Evolutionary conservation across 2,329 filamentous ascomycete species (phyloP).

Genomic region (Lachnellula suecica): DNA sequence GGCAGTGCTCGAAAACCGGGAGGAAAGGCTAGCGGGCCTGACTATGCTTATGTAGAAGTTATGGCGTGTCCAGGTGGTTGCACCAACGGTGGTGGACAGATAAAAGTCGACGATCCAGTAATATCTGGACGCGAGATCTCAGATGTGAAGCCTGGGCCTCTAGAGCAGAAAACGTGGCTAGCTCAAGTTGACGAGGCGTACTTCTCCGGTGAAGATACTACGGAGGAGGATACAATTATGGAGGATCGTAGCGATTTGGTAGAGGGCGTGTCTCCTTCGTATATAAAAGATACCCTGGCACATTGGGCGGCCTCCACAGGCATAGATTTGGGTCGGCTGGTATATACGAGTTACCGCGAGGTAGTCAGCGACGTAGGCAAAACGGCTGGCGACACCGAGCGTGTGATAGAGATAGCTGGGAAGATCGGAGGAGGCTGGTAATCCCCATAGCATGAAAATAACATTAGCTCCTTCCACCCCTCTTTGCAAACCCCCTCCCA

Average conservation of each 20-base stretch:
- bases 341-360: conserved; percentile 84
- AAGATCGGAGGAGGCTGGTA: conserved; percentile 95
- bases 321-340: conserved; percentile 69
- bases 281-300: conserved; percentile 66
- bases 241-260: conserved; percentile 44
- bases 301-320: conserved; percentile 76
- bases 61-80: conserved; percentile 99
- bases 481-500: conserved; percentile 69
- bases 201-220: conserved; percentile 68
- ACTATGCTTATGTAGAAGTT: conserved; percentile 94
- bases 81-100: conserved; percentile 94
- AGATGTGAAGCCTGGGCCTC: conserved; percentile 61
- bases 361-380: conserved; percentile 96
- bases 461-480: conserved; percentile 57
- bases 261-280: conserved; percentile 63
- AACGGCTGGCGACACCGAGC: conserved; percentile 67
- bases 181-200: conserved; percentile 85
- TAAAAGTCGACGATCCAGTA: conserved; percentile 81
- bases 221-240: conserved; percentile 27
- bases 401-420: conserved; percentile 83
- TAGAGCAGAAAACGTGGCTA: conserved; percentile 85
- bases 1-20: conserved; percentile 53
- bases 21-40: conserved; percentile 50
- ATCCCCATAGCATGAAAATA: conserved; percentile 31
- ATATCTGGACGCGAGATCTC: conserved; percentile 49